These are phyloP conservation scores for Aegilops speltoides DNA, from an alignment of 176 grass and related monocot genomes.

Conservation along the genomic window DNA sequence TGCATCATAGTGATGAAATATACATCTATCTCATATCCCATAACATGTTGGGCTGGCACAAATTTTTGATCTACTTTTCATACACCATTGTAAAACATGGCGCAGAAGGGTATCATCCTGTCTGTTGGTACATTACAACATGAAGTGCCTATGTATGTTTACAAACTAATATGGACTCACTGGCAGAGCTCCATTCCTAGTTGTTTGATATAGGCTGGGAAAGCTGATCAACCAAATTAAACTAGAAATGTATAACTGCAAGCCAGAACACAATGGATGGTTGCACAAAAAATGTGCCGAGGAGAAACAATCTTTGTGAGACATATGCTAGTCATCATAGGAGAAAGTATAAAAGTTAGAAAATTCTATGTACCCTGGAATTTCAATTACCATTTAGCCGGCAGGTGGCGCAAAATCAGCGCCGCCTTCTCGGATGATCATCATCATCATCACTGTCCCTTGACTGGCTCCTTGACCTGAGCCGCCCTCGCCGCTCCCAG, in stretches of 20 bases:
- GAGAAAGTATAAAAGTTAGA: background rate
- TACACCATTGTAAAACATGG: constrained; percentile 2
- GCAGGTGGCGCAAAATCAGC: background rate
- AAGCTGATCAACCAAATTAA: background rate
- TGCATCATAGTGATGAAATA: background rate
- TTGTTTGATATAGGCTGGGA: background rate
- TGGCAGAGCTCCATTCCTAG: background rate
- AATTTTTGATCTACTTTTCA: background rate
- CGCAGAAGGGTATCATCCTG: background rate
- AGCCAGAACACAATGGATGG: background rate
- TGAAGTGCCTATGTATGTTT: no score
- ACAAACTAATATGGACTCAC: background rate
- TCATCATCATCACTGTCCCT: constrained; percentile 36
- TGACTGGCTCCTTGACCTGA: constrained; percentile 36
- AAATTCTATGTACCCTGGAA: background rate
- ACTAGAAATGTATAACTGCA: constrained; percentile 6
- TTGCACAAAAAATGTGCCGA: background rate
- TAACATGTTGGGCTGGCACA: background rate
- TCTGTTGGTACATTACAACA: background rate
- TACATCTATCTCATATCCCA: background rate
- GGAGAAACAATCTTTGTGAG: constrained; percentile 4
- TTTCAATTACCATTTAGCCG: constrained; percentile 37
- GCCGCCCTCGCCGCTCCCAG: constrained; percentile 21
- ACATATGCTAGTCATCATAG: background rate
- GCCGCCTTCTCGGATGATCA: constrained; percentile 23